These are phyloP conservation scores for Botrytis byssoidea DNA, from an alignment of 2,329 filamentous ascomycete genomes.

Conservation along the genomic window DNA sequence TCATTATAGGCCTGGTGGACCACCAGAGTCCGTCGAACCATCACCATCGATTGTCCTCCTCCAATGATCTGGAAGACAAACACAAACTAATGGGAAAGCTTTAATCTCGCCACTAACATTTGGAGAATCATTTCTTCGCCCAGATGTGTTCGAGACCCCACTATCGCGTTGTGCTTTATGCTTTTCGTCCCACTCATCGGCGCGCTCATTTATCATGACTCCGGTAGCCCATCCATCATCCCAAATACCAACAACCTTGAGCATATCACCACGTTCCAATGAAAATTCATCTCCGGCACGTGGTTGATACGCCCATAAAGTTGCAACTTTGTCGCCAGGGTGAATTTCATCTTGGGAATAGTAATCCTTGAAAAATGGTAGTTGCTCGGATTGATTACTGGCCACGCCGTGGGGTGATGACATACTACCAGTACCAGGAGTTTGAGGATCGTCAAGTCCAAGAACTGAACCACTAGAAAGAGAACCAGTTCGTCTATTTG, in stretches of 20 bases:
- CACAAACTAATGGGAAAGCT: conserved; percentile 94
- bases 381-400: conserved; percentile 91
- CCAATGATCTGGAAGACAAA: conserved; percentile 95
- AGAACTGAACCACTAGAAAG: conserved; percentile 81
- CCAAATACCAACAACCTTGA: conserved; percentile 98
- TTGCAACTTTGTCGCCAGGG: conserved; percentile 83
- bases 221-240: conserved; percentile 99
- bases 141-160: conserved; percentile 81
- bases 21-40: conserved; percentile 62
- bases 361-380: conserved; percentile 97
- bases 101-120: conserved; percentile 83
- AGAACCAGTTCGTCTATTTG: conserved; percentile 76
- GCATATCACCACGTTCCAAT: conserved; percentile 92
- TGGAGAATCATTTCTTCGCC: conserved; percentile 60
- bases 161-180: conserved; percentile 83
- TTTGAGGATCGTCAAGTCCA: conserved; percentile 66
- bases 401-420: conserved; percentile 81
- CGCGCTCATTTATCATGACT: conserved; percentile 74
- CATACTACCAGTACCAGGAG: conserved; percentile 71
- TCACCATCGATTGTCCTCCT: conserved; percentile 94
- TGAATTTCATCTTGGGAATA: conserved; percentile 97
- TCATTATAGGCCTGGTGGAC: conserved; percentile 33
- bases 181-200: conserved; percentile 83
- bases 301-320: conserved; percentile 95
- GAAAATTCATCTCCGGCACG: conserved; percentile 91